Conservation (phyloP, 495 filamentous ascomycete species). For the Durotheca rogersii region DNA sequence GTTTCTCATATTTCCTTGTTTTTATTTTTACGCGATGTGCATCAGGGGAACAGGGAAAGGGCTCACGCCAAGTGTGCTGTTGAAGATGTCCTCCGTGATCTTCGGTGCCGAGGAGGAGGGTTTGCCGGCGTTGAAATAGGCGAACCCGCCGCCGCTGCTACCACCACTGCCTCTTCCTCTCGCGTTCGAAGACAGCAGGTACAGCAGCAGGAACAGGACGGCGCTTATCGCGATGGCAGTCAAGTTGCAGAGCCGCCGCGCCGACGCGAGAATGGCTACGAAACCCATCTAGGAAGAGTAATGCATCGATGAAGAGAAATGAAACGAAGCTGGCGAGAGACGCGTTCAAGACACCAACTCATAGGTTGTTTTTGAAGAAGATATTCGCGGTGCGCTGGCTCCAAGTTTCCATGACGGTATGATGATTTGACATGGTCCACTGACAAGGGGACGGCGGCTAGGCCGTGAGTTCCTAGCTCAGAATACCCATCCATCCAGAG, state of each 20-base stretch:
- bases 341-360: too few species aligned
- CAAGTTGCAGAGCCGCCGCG: constrained; percentile 7
- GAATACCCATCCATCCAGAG: too few species aligned
- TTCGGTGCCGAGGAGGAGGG: neutral
- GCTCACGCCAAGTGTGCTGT: constrained; percentile 30
- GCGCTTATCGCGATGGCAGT: constrained; percentile 10
- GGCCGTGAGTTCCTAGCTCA: too few species aligned
- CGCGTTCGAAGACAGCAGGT: constrained; percentile 7
- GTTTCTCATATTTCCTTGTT: too few species aligned
- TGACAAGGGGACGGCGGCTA: too few species aligned
- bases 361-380: too few species aligned
- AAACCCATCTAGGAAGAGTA: constrained; percentile 1
- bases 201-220: constrained; percentile 8
- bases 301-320: neutral
- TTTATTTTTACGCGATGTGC: too few species aligned
- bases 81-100: constrained; percentile 16
- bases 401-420: too few species aligned
- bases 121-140: constrained; percentile 3
- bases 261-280: constrained; percentile 2
- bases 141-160: too few species aligned
- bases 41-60: too few species aligned
- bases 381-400: too few species aligned
- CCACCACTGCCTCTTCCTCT: neutral
- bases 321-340: neutral
- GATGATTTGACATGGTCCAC: too few species aligned